Conservation (phyloP, 495 filamentous ascomycete species). For the Massariosphaeria phaeospora region DNA sequence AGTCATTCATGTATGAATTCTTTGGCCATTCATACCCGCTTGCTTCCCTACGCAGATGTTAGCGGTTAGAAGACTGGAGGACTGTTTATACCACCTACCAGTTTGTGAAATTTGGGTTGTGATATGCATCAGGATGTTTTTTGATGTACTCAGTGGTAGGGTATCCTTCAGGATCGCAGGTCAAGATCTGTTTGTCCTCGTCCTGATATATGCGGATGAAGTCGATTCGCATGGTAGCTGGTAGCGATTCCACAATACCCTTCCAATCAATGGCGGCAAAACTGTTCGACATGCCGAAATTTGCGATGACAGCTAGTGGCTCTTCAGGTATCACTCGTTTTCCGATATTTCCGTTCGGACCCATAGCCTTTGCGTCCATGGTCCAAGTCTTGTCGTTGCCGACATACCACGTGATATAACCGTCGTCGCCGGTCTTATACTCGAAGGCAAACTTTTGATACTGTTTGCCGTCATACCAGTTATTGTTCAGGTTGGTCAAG, state of each 20-base stretch:
- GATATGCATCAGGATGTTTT: slow-evolving; percentile 57
- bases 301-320: slow-evolving; percentile 64
- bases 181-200: slow-evolving; percentile 52
- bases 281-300: slow-evolving; percentile 67
- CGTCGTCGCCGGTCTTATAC: slow-evolving; percentile 59
- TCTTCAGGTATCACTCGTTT: slow-evolving; percentile 64
- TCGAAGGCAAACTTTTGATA: slow-evolving; percentile 73
- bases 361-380: slow-evolving; percentile 58
- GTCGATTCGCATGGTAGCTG: slow-evolving; percentile 67
- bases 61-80: slow-evolving; percentile 20
- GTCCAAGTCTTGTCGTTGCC: slow-evolving; percentile 63
- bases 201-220: slow-evolving; percentile 74
- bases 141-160: slow-evolving; percentile 68
- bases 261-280: slow-evolving; percentile 59
- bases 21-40: slow-evolving; percentile 46
- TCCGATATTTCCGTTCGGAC: slow-evolving; percentile 71
- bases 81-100: slow-evolving; percentile 42
- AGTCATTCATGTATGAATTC: slow-evolving; percentile 48
- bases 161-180: slow-evolving; percentile 67
- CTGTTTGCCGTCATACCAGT: slow-evolving; percentile 69
- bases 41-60: slow-evolving; percentile 7
- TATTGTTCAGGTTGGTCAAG: slow-evolving; percentile 65
- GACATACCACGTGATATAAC: slow-evolving; percentile 64
- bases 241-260: slow-evolving; percentile 52
- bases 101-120: slow-evolving; percentile 59